A percentile compares a stretch with the other conserved stretches of the same genome.
Evolutionary conservation across 805 yeast species (phyloP).

Genomic region (Metschnikowia amazonensis): DNA sequence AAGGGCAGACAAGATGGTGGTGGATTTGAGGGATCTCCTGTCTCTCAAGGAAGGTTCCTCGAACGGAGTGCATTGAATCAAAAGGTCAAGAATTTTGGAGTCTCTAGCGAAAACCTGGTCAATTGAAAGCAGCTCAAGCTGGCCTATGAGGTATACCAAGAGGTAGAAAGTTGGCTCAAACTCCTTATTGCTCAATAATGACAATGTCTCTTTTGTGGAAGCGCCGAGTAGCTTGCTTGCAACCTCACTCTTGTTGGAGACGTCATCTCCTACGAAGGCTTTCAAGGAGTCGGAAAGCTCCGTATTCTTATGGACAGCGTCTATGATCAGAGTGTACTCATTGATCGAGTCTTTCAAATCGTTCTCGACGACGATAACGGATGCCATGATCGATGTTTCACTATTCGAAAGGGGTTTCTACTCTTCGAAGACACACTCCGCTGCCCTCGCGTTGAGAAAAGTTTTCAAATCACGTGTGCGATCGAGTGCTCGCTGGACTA

Average conservation of each 20-base stretch:
- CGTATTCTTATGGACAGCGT: constrained; percentile 26
- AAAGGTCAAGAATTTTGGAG: constrained; percentile 25
- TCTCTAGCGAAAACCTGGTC: constrained; percentile 25
- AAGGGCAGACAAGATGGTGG: constrained; percentile 39
- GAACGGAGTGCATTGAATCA: constrained; percentile 32
- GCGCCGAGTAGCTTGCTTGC: constrained; percentile 25
- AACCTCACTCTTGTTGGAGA: constrained; percentile 28
- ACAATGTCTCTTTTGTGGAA: constrained; percentile 28
- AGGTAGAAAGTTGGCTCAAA: constrained; percentile 45
- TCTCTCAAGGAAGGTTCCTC: constrained; percentile 41
- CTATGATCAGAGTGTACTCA: constrained; percentile 39
- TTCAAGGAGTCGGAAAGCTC: constrained; percentile 27
- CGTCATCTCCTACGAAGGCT: constrained; percentile 22
- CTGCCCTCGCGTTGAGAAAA: constrained; percentile 17
- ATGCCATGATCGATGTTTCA: constrained; percentile 27
- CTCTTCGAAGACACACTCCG: constrained; percentile 4
- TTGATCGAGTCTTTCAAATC: constrained; percentile 38
- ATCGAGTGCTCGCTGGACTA: background rate
- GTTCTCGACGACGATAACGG: constrained; percentile 43
- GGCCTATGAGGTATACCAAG: constrained; percentile 32
- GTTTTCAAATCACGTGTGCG: constrained; percentile 19
- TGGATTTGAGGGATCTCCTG: constrained; percentile 40
- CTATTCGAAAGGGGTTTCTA: constrained; percentile 2
- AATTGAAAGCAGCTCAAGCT: constrained; percentile 25
- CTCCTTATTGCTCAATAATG: constrained; percentile 39